A percentile compares a stretch with the other conserved stretches of the same genome.
These are phyloP conservation scores for Gnomoniopsis smithogilvyi DNA, from an alignment of 2,329 filamentous ascomycete species.

Conservation along the genomic window DNA sequence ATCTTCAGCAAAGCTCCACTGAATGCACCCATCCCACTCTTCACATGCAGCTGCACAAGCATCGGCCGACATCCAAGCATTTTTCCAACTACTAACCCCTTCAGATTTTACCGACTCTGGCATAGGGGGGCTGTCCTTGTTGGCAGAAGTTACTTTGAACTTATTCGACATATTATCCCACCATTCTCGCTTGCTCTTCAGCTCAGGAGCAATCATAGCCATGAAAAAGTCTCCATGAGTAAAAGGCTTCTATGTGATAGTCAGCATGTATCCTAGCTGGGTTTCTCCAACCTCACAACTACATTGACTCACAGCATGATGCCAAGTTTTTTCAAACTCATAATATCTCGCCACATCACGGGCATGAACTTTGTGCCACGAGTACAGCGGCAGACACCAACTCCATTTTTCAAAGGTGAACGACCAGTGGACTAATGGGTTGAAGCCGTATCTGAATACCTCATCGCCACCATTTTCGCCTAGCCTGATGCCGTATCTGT, in stretches of 20 bases:
- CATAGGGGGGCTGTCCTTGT: slow-evolving; percentile 17
- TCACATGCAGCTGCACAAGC: slow-evolving; percentile 24
- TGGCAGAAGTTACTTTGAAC: slow-evolving; percentile 23
- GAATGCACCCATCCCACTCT: slow-evolving; percentile 24
- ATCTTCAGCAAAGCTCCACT: slow-evolving; percentile 27
- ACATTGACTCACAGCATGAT: slow-evolving; percentile 14
- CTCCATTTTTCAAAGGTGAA: slow-evolving; percentile 1
- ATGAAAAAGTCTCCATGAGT: slow-evolving; percentile 23
- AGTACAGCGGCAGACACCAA: slow-evolving; percentile 9
- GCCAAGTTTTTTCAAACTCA: slow-evolving; percentile 23
- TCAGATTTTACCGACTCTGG: slow-evolving; percentile 15
- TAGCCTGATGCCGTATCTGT: slow-evolving; percentile 4
- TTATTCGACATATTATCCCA: slow-evolving; percentile 25
- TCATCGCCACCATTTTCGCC: slow-evolving; percentile 7
- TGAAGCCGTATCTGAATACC: slow-evolving; percentile 9
- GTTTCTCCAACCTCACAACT: neutral
- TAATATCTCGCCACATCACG: slow-evolving; percentile 25
- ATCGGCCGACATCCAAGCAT: slow-evolving; percentile 25
- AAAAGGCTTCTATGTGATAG: slow-evolving; percentile 17
- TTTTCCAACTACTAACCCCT: slow-evolving; percentile 19
- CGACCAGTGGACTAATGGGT: slow-evolving; percentile 6
- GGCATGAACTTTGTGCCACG: slow-evolving; percentile 23
- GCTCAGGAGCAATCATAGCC: slow-evolving; percentile 22
- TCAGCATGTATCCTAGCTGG: neutral
- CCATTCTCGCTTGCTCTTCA: slow-evolving; percentile 22